Conservation (phyloP, 306 rosid genomes). For the Vigna unguiculata region DNA sequence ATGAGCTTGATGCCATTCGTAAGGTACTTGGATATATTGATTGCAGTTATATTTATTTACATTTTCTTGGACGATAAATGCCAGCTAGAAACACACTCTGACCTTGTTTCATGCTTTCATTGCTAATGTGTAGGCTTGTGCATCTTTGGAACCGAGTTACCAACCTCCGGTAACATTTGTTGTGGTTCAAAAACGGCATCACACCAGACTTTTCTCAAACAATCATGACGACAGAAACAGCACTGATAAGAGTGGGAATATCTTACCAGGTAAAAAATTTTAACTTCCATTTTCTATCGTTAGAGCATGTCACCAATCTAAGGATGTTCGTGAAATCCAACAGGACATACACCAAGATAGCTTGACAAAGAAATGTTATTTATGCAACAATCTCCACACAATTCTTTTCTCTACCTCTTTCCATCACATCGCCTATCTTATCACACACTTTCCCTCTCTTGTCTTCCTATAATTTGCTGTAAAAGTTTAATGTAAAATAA, state of each 20-base stretch:
- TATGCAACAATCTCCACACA: not conserved
- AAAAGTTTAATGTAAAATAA: not conserved
- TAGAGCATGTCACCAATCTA: not conserved
- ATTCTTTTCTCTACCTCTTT: too few species aligned
- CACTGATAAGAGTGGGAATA: constrained; percentile 75
- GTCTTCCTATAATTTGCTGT: not conserved
- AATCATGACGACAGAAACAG: constrained; percentile 65
- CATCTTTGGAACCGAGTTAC: constrained; percentile 77
- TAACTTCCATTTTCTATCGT: not conserved
- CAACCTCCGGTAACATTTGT: constrained; percentile 89
- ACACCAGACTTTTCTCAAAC: constrained; percentile 71
- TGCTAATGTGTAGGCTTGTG: constrained; percentile 65
- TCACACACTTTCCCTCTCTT: not conserved
- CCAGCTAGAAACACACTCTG: not conserved
- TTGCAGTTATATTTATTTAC: not conserved
- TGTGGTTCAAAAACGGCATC: constrained; percentile 84
- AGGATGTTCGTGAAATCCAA: not conserved
- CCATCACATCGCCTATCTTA: not conserved
- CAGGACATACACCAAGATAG: not conserved
- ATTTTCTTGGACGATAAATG: not conserved
- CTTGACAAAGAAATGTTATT: not conserved
- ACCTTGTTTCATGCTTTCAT: constrained; percentile 10
- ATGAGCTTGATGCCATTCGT: constrained; percentile 80
- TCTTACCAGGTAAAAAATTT: constrained; percentile 66
- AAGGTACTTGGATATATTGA: constrained; percentile 50